Evolutionary conservation across 2,329 filamentous ascomycete genomes (phyloP), one percentile per base, ranked within the genome.

Genomic region (Coniochaeta sp.): DNA sequence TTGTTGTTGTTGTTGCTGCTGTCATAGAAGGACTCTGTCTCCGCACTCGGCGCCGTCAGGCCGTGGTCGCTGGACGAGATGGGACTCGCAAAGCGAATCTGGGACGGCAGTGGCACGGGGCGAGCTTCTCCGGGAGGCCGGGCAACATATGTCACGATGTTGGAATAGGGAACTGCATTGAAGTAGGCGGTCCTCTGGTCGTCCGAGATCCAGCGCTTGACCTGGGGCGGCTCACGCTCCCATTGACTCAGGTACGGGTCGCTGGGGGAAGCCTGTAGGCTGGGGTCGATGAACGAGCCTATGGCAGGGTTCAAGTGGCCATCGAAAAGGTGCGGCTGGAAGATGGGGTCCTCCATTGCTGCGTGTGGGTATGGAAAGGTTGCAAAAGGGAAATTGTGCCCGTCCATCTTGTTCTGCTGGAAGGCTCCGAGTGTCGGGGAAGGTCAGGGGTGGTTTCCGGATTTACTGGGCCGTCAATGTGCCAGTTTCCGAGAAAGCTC

Each of bases 11-110:
- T n/a, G n/a, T n/a, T n/a, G n/a, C n/a, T n/a, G n/a, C n/a, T n/a
- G 59, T 66, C 67, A 58, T 70, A 69, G 57, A 69, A 72, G 26
- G 70, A 68, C 57, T 79, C 76, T 59, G 71, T 72, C n/a, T 78
- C 75, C 4, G 72, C 66, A 40, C 75, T 78, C 24, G 70, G 68
- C 28, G 67, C 69, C 58, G 71, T 73, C 73, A 71, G 17, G 70
- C 30, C 30, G 54, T 56, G 68, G 42, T 67, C 69, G 30, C 73
- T 69, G 14, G 74, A 74, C 19, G 73, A 77, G 14, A 72, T 72
- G 8, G 76, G 74, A 8, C 75, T 76, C 32, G 64, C 67, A 47
- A 71, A 70, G 28, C 72, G 72, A 58, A 62, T 60, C 17, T 65
- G 64, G 1, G 65, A 64, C 2, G 64, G 57, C 14, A 62, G 59